These are phyloP conservation scores for Olyra latifolia DNA, from an alignment of 176 grass and related monocot species.

Conservation along the genomic window DNA sequence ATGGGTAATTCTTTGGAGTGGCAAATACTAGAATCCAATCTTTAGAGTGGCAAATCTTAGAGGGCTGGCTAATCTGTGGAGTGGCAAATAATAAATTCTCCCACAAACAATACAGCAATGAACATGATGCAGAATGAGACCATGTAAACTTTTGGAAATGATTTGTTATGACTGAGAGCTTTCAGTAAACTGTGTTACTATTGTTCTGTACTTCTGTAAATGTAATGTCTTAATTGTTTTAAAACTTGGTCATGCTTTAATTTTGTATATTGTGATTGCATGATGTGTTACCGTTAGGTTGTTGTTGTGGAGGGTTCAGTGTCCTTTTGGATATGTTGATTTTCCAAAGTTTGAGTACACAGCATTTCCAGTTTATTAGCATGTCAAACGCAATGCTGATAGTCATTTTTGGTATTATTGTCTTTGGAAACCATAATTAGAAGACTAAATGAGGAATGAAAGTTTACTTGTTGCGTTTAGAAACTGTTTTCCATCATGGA, in stretches of 20 bases:
- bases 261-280: background rate
- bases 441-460: background rate
- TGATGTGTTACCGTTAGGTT: background rate
- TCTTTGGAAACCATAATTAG: background rate
- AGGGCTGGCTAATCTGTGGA: no score
- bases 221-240: background rate
- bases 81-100: no score
- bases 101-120: background rate
- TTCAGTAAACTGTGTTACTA: slow-evolving; percentile 5
- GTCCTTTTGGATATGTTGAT: background rate
- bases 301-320: background rate
- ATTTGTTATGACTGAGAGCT: background rate
- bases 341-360: background rate
- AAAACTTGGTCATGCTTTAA: background rate
- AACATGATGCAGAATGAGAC: background rate
- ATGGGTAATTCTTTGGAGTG: no score
- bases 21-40: no score
- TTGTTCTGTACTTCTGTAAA: background rate
- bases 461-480: background rate
- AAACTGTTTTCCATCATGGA: slow-evolving; percentile 9
- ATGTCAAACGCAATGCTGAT: background rate
- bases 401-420: slow-evolving; percentile 11
- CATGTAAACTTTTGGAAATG: background rate
- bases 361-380: background rate
- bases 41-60: no score